Base-by-base conservation (phyloP, 495 filamentous ascomycete genomes). In the Eremomyces bilateralis region DNA sequence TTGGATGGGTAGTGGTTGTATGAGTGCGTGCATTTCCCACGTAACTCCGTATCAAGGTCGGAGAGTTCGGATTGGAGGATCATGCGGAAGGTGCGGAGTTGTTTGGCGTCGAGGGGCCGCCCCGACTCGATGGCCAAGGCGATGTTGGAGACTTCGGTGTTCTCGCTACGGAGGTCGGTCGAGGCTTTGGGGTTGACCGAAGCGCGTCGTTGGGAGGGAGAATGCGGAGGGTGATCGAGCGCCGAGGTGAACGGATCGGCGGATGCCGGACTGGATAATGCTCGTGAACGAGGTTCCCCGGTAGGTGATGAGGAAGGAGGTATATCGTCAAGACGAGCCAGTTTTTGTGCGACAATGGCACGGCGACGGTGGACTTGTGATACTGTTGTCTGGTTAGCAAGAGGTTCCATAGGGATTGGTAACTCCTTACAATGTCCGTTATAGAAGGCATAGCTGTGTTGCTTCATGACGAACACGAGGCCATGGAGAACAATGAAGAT, bases 391-490 rank as follows among this genome's bases (percentile, higher is more conserved):
- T 4, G 21, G 16, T 22, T 48, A 19, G 36, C 36, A 25, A 19
- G 22, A 15, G 5, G 34, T 15, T 20, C n/a, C 16, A 3, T 1
- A 13, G 6, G 2, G 1, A 5, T 11, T n/a, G n/a, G 22, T 11
- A 25, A 15, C 11, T 30, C 51, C 53, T 41, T 46, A 60, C 58
- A 53, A 41, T 81, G 62, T 3, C 76, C 76, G 44, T 81, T 82
- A 48, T 78, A 81, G 38, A 75, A 76, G 2, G 69, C 64, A 47
- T 76, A 80, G 33, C 68, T 75, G 46, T 81, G 76, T 47, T 75
- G 71, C 52, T 82, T 82, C 76, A 82, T 81, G 31, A 80, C 40
- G 63, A 80, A 71, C 1, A 71, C 67, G 38, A 79, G 43, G 12
- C 63, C 65, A 44, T 82, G 76, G 30, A 82, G 55, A 2, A 78